Evolutionary conservation across 23 red algal genomes (phyloP).

Genomic region (Cyanidioschyzon merolae): DNA sequence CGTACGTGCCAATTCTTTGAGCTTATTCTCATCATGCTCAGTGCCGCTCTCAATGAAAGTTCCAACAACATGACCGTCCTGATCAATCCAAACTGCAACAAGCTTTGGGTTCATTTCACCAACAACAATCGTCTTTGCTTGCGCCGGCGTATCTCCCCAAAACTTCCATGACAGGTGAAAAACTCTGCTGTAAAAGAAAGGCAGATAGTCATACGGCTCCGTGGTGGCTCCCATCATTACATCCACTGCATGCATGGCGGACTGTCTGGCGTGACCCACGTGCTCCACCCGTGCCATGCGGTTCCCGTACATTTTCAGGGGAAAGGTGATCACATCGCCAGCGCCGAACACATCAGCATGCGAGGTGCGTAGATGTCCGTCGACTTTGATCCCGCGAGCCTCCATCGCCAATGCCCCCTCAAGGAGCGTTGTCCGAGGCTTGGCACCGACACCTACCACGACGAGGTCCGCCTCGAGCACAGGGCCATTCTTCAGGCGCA

Average conservation of each 20-base stretch:
- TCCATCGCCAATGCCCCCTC: constrained; percentile 72
- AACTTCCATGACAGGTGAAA: constrained; percentile 90
- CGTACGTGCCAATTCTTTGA: constrained; percentile 61
- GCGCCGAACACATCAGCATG: constrained; percentile 51
- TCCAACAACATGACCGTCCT: constrained; percentile 38
- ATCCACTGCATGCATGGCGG: constrained; percentile 75
- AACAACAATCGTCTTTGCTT: constrained; percentile 36
- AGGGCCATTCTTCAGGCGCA: constrained; percentile 32
- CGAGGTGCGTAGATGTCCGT: constrained; percentile 49
- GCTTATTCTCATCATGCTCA: constrained; percentile 44
- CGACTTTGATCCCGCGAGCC: constrained; percentile 65
- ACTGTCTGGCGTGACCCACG: constrained; percentile 79
- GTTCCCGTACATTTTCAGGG: constrained; percentile 72
- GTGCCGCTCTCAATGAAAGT: constrained; percentile 68
- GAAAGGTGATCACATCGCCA: constrained; percentile 83
- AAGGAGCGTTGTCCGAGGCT: constrained; percentile 42
- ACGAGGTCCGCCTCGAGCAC: constrained; percentile 46
- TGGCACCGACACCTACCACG: constrained; percentile 85
- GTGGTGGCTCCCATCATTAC: constrained; percentile 30
- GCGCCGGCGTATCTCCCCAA: constrained; percentile 64
- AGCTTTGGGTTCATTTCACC: constrained; percentile 73
- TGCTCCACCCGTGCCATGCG: constrained; percentile 76
- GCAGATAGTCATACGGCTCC: constrained; percentile 81
- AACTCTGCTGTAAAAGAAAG: constrained; percentile 90
- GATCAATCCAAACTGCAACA: constrained; percentile 58